Base-by-base conservation (phyloP, 805 yeast genomes). In the Monosporozyma servazzii region DNA sequence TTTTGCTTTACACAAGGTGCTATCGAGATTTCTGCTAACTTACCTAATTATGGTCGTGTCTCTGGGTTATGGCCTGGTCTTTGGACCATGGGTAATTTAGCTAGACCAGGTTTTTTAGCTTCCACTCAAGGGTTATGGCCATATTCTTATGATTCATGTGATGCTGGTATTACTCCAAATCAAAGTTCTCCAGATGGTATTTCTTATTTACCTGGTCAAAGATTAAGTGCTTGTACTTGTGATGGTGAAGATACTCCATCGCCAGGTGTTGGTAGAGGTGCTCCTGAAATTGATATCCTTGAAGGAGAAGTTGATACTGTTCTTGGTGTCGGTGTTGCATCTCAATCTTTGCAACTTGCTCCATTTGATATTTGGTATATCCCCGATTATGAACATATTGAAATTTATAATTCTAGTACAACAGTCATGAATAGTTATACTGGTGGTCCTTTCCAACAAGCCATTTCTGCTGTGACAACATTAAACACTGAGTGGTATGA, bases 121-220 rank as follows among this genome's bases (percentile, higher is more conserved):
- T 75, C 91, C 3, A 81, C 96, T 2, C 95, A 90, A 25, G 97
- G 97, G 53, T 84, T 86, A 27, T 90, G 98, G 98, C 97, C 98
- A 3, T 90, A 89, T 62, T 75, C 91, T 1, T 90, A 90, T 66
- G 84, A 84, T 36, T 66, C 80, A 3, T 90, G 97, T 70, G 96
- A 90, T 71, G 89, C 90, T 2, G 98, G 98, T 58, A 89, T 89
- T 57, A 89, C 97, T 2, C 86, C 96, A 15, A 90, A 90, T 67
- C 97, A 90, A 71, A 84, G 95, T 6, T 80, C 95, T 0, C 75
- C 85, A 1, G 97, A 90, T 67, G 98, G 98, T 53, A 80, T 89
- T 41, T 84, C 90, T 1, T 88, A 80, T 62, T 72, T 90, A 50
- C 88, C 91, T 0, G 97, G 97, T 30, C 96, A 90, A 69, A 77